phyloP scores from a whole-genome alignment of 1,284 basidiomycete genomes.

The Austropuccinia psidii region DNA sequence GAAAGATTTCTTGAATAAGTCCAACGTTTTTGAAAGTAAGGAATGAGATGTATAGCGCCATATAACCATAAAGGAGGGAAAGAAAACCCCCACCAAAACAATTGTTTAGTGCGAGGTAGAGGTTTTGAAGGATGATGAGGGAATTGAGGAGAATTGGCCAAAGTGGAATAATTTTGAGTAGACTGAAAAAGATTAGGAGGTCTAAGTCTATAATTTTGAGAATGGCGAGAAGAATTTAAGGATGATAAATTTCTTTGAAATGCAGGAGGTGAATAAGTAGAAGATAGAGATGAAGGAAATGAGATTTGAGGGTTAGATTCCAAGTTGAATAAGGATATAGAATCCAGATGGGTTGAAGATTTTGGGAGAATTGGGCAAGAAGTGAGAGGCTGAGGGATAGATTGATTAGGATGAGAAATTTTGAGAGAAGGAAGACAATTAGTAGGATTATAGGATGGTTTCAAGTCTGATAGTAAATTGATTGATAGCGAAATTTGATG shows the following conservation, averaged over 20 bases:
- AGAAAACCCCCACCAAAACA: conserved; percentile 17
- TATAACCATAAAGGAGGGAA: conserved; percentile 19
- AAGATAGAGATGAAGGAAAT: neutral
- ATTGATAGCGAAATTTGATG: conserved; percentile 19
- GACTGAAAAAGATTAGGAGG: neutral
- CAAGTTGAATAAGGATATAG: too few species aligned
- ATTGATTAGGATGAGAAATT: neutral
- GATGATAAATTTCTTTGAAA: too few species aligned
- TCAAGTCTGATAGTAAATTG: neutral
- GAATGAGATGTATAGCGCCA: conserved; percentile 5
- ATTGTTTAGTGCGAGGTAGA: neutral
- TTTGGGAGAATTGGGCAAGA: neutral
- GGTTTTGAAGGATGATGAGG: neutral
- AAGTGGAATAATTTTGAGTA: neutral
- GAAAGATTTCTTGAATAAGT: neutral
- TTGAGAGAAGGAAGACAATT: neutral
- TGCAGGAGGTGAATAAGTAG: neutral
- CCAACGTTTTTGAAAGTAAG: neutral
- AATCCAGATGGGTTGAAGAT: too few species aligned
- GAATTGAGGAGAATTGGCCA: neutral
- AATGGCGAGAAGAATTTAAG: too few species aligned
- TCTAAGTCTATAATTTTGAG: neutral
- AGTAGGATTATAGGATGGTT: neutral
- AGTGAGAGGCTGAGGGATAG: neutral
- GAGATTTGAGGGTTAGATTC: neutral